Percentiles rank a stretch among this genome's conserved stretches.
Conservation (phyloP, 768 basidiomycete species). For the Tricholoma bakamatsutake region DNA sequence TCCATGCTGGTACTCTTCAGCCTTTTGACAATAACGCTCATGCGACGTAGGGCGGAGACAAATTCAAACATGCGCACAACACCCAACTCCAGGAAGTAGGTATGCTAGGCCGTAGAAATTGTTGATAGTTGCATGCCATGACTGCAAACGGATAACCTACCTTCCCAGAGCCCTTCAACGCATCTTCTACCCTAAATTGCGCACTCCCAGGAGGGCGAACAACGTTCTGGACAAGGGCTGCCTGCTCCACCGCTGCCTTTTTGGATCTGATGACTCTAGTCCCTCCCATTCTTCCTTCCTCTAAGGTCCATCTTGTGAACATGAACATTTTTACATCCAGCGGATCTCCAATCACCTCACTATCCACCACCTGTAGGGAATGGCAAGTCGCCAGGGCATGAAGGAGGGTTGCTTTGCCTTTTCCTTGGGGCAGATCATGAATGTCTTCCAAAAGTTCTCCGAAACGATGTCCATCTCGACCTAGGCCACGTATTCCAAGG, state of each 20-base stretch:
- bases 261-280: slow-evolving; percentile 67
- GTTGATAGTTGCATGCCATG: not conserved
- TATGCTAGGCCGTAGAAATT: slow-evolving; percentile 51
- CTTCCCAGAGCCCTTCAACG: slow-evolving; percentile 75
- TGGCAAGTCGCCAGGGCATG: slow-evolving; percentile 96
- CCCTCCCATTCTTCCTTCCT: slow-evolving; percentile 77
- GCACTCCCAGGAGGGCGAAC: slow-evolving; percentile 94
- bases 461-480: slow-evolving; percentile 71
- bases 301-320: slow-evolving; percentile 93
- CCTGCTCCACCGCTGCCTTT: slow-evolving; percentile 58
- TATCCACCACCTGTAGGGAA: slow-evolving; percentile 86
- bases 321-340: slow-evolving; percentile 97
- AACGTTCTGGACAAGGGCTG: slow-evolving; percentile 92
- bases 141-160: slow-evolving; percentile 32
- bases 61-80: slow-evolving; percentile 97
- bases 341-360: slow-evolving; percentile 89
- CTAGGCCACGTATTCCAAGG: slow-evolving; percentile 84
- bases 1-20: slow-evolving; percentile 95
- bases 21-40: slow-evolving; percentile 97
- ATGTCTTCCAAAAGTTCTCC: slow-evolving; percentile 87
- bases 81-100: slow-evolving; percentile 94
- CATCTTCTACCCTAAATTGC: slow-evolving; percentile 89
- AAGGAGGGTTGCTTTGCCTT: slow-evolving; percentile 77
- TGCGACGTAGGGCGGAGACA: slow-evolving; percentile 84
- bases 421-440: slow-evolving; percentile 70